Percentiles rank a stretch among this genome's conserved stretches.
Conservation (phyloP, 495 filamentous ascomycete genomes). For the Penicillium malachiteum region DNA sequence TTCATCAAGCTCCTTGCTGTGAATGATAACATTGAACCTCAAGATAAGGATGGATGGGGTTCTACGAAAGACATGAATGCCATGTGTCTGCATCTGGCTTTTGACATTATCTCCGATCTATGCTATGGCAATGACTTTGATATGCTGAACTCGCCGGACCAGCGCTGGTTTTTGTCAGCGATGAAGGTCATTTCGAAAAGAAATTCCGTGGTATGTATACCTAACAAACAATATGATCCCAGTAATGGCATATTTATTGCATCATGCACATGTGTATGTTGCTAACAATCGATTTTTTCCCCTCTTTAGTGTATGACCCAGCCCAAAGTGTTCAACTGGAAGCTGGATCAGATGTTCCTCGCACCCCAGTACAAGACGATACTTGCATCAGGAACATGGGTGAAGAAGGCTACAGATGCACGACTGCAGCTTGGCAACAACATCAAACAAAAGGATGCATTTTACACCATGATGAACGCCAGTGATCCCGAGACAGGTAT, state of each 20-base stretch:
- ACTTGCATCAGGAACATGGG: slow-evolving; percentile 16
- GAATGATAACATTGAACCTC: background rate
- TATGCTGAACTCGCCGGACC: slow-evolving; percentile 15
- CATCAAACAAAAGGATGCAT: slow-evolving; percentile 55
- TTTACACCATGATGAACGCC: slow-evolving; percentile 58
- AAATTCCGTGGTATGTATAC: slow-evolving; percentile 6
- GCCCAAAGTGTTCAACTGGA: slow-evolving; percentile 11
- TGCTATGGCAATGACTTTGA: slow-evolving; percentile 22
- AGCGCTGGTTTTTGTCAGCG: slow-evolving; percentile 23
- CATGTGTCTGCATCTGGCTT: slow-evolving; percentile 18
- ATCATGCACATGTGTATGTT: too few relatives aligned
- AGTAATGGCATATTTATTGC: background rate
- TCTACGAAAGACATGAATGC: slow-evolving; percentile 10
- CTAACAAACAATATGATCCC: background rate
- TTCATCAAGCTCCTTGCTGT: background rate
- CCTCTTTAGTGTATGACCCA: slow-evolving; percentile 1
- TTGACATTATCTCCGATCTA: slow-evolving; percentile 29
- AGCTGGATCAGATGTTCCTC: slow-evolving; percentile 20
- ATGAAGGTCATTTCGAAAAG: slow-evolving; percentile 16
- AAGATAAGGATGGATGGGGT: slow-evolving; percentile 2
- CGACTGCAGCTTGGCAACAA: slow-evolving; percentile 15
- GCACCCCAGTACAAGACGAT: slow-evolving; percentile 18
- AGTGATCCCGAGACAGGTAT: slow-evolving; percentile 59
- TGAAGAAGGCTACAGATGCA: slow-evolving; percentile 42
- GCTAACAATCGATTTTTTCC: background rate